phyloP scores from a whole-genome alignment of 208 protist genomes.

The Entamoeba invadens region DNA sequence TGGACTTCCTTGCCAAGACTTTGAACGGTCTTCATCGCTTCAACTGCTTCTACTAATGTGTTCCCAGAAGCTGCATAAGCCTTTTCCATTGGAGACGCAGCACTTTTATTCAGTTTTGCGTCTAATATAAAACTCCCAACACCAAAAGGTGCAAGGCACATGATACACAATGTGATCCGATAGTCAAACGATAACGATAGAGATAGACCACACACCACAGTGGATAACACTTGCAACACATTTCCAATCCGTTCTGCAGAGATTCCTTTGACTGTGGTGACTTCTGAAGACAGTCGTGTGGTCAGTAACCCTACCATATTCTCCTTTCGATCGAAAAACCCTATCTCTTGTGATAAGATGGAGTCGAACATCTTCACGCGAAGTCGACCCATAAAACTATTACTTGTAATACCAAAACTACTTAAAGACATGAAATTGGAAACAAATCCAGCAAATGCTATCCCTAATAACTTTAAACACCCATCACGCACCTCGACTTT shows the following conservation, averaged over 20 bases:
- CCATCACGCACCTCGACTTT: background rate
- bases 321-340: background rate
- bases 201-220: background rate
- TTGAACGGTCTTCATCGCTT: background rate
- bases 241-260: background rate
- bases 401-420: background rate
- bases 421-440: background rate
- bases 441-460: background rate
- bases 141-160: background rate
- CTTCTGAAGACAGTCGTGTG: background rate
- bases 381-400: background rate
- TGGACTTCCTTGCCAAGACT: background rate
- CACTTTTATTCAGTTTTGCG: background rate
- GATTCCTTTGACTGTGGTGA: background rate
- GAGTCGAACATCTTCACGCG: background rate
- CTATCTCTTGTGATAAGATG: background rate
- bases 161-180: background rate
- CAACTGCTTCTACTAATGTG: background rate
- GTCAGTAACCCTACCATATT: background rate
- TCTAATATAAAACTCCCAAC: background rate
- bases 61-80: background rate
- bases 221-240: background rate
- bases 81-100: background rate
- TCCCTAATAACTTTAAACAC: background rate
- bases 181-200: background rate